Evolutionary conservation across 805 yeast species (phyloP), one percentile per base, ranked within the genome.

Genomic region (Ogataea allantospora): DNA sequence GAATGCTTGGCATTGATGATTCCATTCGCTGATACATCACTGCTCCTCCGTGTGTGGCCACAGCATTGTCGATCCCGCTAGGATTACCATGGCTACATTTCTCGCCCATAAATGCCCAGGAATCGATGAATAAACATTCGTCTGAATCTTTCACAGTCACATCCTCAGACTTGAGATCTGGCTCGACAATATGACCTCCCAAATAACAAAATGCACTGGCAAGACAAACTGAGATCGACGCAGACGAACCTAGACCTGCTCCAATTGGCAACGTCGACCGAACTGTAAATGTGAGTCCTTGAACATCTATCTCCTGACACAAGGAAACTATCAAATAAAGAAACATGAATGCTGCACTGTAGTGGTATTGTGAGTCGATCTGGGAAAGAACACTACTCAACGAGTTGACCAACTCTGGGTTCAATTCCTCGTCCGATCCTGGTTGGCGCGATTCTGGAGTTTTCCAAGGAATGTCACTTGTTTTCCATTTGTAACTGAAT

Each of bases 31-130:
- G 91, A 63, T 80, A 91, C 77, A 82, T 70, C 1, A 93, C 95
- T 0, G 98, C 98, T 31, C 97, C 97, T 15, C 99, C 99, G 50
- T 80, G 81, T 0, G 96, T 84, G 2, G 98, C 95, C 33, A 91
- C 97, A 0, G 96, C 88, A 56, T 93, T 93, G 60, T 93, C 99
- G 36, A 93, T 88, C 9, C 99, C 99, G 13, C 95, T 82, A 7
- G 99, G 99, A 51, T 85, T 88, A 2, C 98, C 98, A 57, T 91
- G 98, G 50, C 89, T 85, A 57, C 97, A 88, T 57, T 83, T 83
- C 60, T 93, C 99, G 25, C 97, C 98, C 67, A 91, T 71, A 47
- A 83, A 83, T 1, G 98, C 80, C 95, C 96, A 89, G 6, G 70
- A 63, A 48, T 91, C 91, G 43, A 93, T 79, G 45, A 80, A 74